Evolutionary conservation across 352 stramenopile genomes (phyloP).

Genomic region (Pythium grandisporangium): DNA sequence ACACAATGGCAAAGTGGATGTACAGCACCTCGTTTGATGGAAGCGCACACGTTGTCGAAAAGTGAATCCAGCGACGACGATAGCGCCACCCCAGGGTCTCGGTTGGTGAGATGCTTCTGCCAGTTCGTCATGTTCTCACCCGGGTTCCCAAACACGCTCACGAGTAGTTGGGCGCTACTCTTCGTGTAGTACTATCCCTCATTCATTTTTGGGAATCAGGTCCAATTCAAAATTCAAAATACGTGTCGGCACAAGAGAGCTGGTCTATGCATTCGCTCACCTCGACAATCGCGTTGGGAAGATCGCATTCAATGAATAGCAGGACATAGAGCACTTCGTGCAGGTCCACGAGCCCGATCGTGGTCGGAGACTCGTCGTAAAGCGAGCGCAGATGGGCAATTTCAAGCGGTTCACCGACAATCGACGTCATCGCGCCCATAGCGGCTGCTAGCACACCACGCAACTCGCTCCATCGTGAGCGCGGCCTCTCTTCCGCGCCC

Average conservation of each 20-base stretch:
- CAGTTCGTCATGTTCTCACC: conserved; percentile 22
- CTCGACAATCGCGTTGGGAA: conserved; percentile 12
- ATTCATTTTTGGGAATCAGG: too few species aligned
- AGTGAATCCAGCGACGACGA: too few species aligned
- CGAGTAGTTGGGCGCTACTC: conserved; percentile 38
- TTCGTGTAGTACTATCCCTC: conserved; percentile 43
- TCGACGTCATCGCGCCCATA: conserved; percentile 32
- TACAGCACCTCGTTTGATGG: conserved; percentile 11
- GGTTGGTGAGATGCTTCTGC: background rate
- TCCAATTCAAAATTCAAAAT: too few species aligned
- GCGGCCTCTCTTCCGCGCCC: background rate
- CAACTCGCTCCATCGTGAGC: conserved; percentile 24
- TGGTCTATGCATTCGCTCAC: conserved; percentile 8
- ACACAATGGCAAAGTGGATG: too few species aligned
- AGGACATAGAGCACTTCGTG: conserved; percentile 49
- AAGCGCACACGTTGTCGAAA: background rate
- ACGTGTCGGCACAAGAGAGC: too few species aligned
- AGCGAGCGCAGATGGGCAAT: conserved; percentile 17
- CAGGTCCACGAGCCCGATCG: conserved; percentile 36
- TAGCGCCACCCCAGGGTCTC: too few species aligned
- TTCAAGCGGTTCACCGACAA: conserved; percentile 35
- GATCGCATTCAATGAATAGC: conserved; percentile 15
- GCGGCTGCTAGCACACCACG: conserved; percentile 48
- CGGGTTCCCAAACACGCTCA: conserved; percentile 45
- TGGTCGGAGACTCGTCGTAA: background rate